Evolutionary conservation across 2,329 filamentous ascomycete genomes (phyloP), one percentile per base, ranked within the genome.

Genomic region (Pseudogymnoascus destructans): DNA sequence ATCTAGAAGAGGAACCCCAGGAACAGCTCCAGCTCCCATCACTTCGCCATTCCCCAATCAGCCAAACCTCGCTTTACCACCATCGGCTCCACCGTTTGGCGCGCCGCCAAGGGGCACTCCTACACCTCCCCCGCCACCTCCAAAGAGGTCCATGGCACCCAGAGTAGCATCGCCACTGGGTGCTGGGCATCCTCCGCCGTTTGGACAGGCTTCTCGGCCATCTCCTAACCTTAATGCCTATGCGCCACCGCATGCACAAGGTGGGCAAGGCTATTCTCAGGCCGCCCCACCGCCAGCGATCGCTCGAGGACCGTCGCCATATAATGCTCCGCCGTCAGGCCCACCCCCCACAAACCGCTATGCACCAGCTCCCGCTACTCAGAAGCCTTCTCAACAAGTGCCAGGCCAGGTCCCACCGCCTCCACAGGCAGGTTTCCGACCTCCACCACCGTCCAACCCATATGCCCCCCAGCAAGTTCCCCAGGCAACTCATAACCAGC

Each of bases 221-320:
- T 72, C 79, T 30, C 80, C 82, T 61, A 74, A 80, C 46, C 76
- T 80, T 55, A 81, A 81, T 70, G 74, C 79, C 2, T 89, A 91
- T 64, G 81, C 83, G 8, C 85, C 85, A 40, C 75, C 77, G 5
- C 73, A 77, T 9, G 66, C 73, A 11, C 72, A 73, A 61, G 65
- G 61, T 62, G 64, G 66, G 13, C 49, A 70, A 25, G 66, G 67
- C 42, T 65, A 59, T 52, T 59, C 58, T 52, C 65, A 72, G 40
- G 68, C 72, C 2, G 62, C 67, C 60, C 65, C 71, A 57, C 79
- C 79, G 46, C 77, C 83, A 40, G 79, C 81, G 17, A 79, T 89
- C 57, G 79, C 84, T 19, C 84, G 89, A 63, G 89, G 86, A 25
- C 79, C 86, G 3, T 95, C 91, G 23, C 91, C 91, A 5, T 96